phyloP scores from a whole-genome alignment of 2,329 filamentous ascomycete species.

The Pseudocercospora cruenta region DNA sequence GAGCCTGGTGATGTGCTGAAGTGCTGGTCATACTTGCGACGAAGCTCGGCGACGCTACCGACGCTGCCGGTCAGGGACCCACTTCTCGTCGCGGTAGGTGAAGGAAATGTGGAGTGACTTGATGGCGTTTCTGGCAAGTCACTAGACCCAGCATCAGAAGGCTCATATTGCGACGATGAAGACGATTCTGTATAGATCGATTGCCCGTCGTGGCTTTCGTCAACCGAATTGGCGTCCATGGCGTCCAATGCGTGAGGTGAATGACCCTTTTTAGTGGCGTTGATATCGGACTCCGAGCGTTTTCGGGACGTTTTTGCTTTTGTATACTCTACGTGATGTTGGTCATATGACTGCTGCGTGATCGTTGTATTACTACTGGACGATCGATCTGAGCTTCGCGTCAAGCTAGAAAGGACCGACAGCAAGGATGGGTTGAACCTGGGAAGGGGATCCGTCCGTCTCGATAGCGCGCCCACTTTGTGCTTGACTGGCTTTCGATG shows the following conservation, averaged over 20 bases:
- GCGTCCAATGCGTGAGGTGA: slow-evolving; percentile 36
- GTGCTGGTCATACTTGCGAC: slow-evolving; percentile 35
- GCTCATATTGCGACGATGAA: slow-evolving; percentile 37
- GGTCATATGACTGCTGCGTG: slow-evolving; percentile 48
- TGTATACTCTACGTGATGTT: slow-evolving; percentile 25
- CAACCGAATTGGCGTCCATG: slow-evolving; percentile 29
- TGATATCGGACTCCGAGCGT: slow-evolving; percentile 20
- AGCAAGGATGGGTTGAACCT: slow-evolving; percentile 46
- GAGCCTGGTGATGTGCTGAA: slow-evolving; percentile 18
- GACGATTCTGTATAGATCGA: slow-evolving; percentile 32
- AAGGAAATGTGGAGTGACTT: slow-evolving; percentile 37
- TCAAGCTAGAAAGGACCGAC: slow-evolving; percentile 48
- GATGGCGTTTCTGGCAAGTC: slow-evolving; percentile 38
- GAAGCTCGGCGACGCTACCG: slow-evolving; percentile 36
- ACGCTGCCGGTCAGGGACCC: slow-evolving; percentile 32
- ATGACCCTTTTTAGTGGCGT: slow-evolving; percentile 21
- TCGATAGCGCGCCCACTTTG: slow-evolving; percentile 39
- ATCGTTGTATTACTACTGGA: slow-evolving; percentile 53
- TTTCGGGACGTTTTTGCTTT: slow-evolving; percentile 16
- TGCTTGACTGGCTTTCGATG: slow-evolving; percentile 37
- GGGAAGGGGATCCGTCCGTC: slow-evolving; percentile 34
- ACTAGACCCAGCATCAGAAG: slow-evolving; percentile 38
- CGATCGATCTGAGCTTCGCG: slow-evolving; percentile 45
- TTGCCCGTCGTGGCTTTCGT: slow-evolving; percentile 27
- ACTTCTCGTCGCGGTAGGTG: slow-evolving; percentile 33